A percentile compares a stretch with the other conserved stretches of the same genome.
These are phyloP conservation scores for Neonectria ditissima DNA, from an alignment of 2,329 filamentous ascomycete genomes.

Conservation along the genomic window DNA sequence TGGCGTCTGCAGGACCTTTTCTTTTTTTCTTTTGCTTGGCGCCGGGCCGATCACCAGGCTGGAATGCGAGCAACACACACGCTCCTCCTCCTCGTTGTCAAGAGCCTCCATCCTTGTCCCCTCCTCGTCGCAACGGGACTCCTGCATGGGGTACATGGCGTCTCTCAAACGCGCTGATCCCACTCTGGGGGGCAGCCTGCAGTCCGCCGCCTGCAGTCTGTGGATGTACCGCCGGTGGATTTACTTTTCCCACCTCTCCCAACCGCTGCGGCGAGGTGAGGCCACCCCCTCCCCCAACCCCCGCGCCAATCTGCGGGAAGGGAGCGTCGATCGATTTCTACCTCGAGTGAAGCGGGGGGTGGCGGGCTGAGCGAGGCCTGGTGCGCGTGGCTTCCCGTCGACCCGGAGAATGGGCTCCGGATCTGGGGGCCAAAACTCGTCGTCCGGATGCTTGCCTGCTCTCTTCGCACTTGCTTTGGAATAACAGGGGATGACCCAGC, in stretches of 20 bases:
- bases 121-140: conserved; percentile 1
- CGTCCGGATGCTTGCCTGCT: no score
- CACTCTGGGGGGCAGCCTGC: not conserved
- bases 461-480: no score
- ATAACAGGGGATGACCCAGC: no score
- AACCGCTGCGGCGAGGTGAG: no score
- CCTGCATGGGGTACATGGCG: conserved; percentile 20
- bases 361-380: conserved; percentile 46
- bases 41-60: no score
- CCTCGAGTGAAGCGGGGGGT: conserved; percentile 48
- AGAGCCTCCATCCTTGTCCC: conserved; percentile 2
- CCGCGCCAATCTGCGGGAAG: conserved; percentile 47
- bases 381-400: conserved; percentile 29
- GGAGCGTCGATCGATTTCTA: conserved; percentile 44
- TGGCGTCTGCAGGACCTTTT: no score
- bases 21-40: no score
- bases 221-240: conserved; percentile 11
- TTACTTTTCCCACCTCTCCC: conserved; percentile 42
- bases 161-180: conserved; percentile 16
- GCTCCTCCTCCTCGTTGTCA: not conserved
- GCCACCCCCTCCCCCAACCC: no score
- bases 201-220: conserved; percentile 10
- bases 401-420: conserved; percentile 32
- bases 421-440: conserved; percentile 27
- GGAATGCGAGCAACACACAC: no score